Evolutionary conservation across 176 grass and related monocot species (phyloP).

Genomic region (Ampelocalamus luodianensis): DNA sequence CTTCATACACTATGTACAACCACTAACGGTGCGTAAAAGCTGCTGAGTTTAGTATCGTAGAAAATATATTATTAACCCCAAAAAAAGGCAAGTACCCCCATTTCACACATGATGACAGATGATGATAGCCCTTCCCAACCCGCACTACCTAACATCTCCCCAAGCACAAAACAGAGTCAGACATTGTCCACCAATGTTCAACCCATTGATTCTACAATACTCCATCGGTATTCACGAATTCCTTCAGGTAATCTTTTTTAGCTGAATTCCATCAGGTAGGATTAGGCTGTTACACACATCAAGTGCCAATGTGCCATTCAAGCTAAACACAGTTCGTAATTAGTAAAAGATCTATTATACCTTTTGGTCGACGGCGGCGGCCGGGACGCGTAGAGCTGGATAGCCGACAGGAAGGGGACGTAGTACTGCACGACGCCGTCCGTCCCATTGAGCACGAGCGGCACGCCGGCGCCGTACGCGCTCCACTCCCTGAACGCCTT

Average conservation of each 20-base stretch:
- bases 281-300: background rate
- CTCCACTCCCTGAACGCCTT: slow-evolving; percentile 84
- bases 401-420: slow-evolving; percentile 76
- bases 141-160: slow-evolving; percentile 1
- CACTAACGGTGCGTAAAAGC: background rate
- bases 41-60: background rate
- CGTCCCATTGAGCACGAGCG: slow-evolving; percentile 67
- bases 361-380: slow-evolving; percentile 29
- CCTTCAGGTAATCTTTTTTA: background rate
- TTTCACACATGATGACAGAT: background rate
- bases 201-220: background rate
- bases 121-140: background rate
- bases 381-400: slow-evolving; percentile 64
- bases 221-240: background rate
- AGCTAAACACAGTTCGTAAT: background rate
- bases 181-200: slow-evolving; percentile 18
- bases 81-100: background rate
- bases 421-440: slow-evolving; percentile 81
- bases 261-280: background rate
- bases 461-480: slow-evolving; percentile 78
- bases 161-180: background rate
- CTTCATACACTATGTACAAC: background rate
- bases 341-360: background rate
- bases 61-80: background rate
- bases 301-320: background rate